Evolutionary conservation across 2,329 filamentous ascomycete species (phyloP), one percentile per base, ranked within the genome.

Genomic region (Cadophora luteo-olivacea): DNA sequence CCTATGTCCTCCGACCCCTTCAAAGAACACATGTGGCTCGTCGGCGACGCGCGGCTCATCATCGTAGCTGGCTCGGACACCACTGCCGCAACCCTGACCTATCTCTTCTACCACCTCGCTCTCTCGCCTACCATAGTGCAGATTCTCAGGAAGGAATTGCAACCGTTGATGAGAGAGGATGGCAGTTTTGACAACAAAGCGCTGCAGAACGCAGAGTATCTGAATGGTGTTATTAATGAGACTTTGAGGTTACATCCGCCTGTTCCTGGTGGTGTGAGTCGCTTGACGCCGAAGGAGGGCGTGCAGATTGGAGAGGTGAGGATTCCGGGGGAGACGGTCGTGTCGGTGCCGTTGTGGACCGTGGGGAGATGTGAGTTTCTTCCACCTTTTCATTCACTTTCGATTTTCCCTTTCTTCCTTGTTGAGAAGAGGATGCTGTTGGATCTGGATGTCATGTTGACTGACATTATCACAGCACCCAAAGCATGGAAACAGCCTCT

Each of bases 11-110:
- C 22, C 12, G 36, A 54, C 32, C 51, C 22, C 38, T 58, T 41
- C 7, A 57, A 57, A 24, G 41, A 19, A 32, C 49, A 51, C 29
- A 66, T 61, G 54, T 72, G 67, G 72, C 45, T 75, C n/a, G 36
- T 52, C 3, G 71, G 71, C 12, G 72, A 75, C 58, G 61, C 71
- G 14, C 68, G 69, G 3, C 69, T 76, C 29, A 74, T 81, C 45
- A 78, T 81, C 22, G 75, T 80, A 29, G 80, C 80, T 29, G 80
- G 80, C 5, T 81, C 78, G 45, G 82, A 84, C 68, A 84, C 82
- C 7, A 82, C 81, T 0, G 76, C 81, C 8, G 77, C 79, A 0
- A 78, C 80, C 0, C 71, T 84, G 24, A 78, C 80, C 0, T 76
- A 77, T 62, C 73, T 82, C 7, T 81, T 84, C 73, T 83, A 81